Percentiles rank a stretch among this genome's conserved stretches.
These are phyloP conservation scores for Quercus mongolica DNA, from an alignment of 306 rosid species.

Conservation along the genomic window DNA sequence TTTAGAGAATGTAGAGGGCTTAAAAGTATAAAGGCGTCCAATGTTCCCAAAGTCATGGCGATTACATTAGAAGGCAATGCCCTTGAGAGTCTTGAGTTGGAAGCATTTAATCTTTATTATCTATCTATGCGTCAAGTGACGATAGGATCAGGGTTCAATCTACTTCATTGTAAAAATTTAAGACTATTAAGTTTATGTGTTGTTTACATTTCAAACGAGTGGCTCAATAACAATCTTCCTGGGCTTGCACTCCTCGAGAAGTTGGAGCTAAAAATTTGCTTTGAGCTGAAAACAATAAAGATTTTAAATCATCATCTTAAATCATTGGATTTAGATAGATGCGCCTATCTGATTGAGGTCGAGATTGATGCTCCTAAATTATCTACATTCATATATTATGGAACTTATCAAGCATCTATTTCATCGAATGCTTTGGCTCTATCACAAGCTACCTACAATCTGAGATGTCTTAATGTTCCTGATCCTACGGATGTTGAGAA, in stretches of 20 bases:
- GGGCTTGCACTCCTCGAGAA: slow-evolving; percentile 27
- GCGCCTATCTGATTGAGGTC: slow-evolving; percentile 6
- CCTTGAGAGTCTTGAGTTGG: no score
- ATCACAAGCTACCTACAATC: neutral
- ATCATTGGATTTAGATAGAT: slow-evolving; percentile 1
- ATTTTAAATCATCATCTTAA: slow-evolving; percentile 24
- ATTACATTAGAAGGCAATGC: no score
- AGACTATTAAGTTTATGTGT: neutral
- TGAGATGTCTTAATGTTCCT: neutral
- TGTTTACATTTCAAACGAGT: neutral
- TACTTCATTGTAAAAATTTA: slow-evolving; percentile 14
- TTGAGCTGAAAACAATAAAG: slow-evolving; percentile 22
- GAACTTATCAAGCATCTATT: neutral
- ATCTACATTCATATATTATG: neutral
- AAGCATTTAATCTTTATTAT: neutral
- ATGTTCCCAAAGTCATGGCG: no score
- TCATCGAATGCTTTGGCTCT: slow-evolving; percentile 6
- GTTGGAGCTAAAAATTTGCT: slow-evolving; percentile 5
- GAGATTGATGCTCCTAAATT: slow-evolving; percentile 29
- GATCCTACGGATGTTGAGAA: neutral
- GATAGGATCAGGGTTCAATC: no score
- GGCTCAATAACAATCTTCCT: slow-evolving; percentile 20
- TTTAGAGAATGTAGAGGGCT: no score
- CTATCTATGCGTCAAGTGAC: neutral
- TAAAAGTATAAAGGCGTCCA: no score